Base-by-base conservation (phyloP, 805 yeast species). In the Pichia eremophila region DNA sequence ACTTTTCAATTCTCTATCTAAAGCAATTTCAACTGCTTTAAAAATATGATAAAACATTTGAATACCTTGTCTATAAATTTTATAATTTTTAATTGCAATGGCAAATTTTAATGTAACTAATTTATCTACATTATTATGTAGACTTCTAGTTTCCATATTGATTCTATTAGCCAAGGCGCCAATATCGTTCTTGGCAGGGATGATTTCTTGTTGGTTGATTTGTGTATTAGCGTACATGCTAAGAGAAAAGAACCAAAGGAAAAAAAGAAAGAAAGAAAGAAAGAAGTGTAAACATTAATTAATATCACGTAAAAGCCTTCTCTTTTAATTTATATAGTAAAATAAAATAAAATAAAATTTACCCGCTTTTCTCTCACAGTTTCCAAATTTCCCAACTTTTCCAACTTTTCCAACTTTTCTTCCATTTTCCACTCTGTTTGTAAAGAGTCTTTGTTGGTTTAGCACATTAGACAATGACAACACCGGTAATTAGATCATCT, bases 161-260 rank as follows among this genome's bases (percentile, higher is more conserved):
- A 87, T 86, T 61, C 95, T 71, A 71, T 87, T 87, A 42, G 81
- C 95, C 45, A 86, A 69, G 8, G 95, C 95, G 27, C 90, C 95
- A 17, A 81, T 68, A 60, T 86, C 95, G n/a, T 77, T 75, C 47
- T 83, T 82, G n/a, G 78, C 72, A 2, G 95, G 95, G 32, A 86
- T 73, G 34, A 81, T 75, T 59, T 81, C 85, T n/a, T 62, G 56
- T 48, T 69, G 66, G 27, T 50, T 52, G 17, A 54, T 52, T 19
- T 48, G 51, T 4, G 50, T 51, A 2, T 41, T 43, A 14, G 48
- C 44, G 34, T 45, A 18, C 28, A 18, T 19, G 22, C 22, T 19
- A 19, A 19, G 4, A 4, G 4, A 4, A 19, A 19, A n/a, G n/a
- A n/a, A n/a, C n/a, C n/a, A n/a, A n/a, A n/a, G n/a, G n/a, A n/a